Conservation (phyloP, 148 eudicot species). For the Drosera capensis region DNA sequence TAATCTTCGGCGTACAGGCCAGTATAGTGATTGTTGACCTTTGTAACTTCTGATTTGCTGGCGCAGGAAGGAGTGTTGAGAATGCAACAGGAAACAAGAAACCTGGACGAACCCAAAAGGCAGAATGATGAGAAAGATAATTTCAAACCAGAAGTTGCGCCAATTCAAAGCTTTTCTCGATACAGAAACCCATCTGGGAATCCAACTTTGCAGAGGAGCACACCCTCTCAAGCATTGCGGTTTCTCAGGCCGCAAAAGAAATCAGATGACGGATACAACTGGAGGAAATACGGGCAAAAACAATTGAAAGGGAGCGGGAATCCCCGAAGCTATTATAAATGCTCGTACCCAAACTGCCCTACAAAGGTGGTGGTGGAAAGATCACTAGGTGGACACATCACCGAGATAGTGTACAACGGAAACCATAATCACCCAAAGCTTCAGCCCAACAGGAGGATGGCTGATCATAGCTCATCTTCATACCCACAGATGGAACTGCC, state of each 20-base stretch:
- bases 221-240: conserved; percentile 17
- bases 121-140: neutral
- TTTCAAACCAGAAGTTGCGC: neutral
- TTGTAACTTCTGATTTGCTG: neutral
- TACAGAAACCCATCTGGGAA: conserved; percentile 2
- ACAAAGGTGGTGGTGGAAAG: conserved; percentile 27
- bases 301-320: conserved; percentile 51
- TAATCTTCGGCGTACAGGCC: neutral
- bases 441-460: conserved; percentile 12
- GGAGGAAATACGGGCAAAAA: conserved; percentile 73
- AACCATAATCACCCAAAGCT: conserved; percentile 30
- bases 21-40: neutral
- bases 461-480: neutral
- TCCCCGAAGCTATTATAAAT: conserved; percentile 34
- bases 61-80: neutral
- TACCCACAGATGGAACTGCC: conserved; percentile 7
- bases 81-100: neutral
- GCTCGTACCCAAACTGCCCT: conserved; percentile 22
- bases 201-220: conserved; percentile 1
- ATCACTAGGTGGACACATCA: conserved; percentile 20
- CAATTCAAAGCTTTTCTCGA: conserved; percentile 8
- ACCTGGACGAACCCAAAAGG: neutral
- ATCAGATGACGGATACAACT: conserved; percentile 51
- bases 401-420: conserved; percentile 30
- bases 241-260: conserved; percentile 36